Base-by-base conservation (phyloP, 768 basidiomycete genomes). In the Pleurotus citrinopileatus region DNA sequence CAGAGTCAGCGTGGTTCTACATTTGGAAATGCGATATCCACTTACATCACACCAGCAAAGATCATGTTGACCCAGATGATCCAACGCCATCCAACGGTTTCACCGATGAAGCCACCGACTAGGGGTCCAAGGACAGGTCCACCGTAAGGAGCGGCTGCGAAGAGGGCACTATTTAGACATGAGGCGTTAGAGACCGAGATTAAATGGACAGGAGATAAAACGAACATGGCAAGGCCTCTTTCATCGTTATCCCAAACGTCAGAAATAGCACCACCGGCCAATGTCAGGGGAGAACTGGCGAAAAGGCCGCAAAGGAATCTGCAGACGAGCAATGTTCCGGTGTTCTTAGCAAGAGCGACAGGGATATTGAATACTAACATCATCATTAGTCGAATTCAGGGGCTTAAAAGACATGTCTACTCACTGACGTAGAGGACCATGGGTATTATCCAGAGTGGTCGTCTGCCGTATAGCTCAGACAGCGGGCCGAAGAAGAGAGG, bases 31-130 rank as follows among this genome's bases (percentile, higher is more conserved):
- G 32, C 8, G 57, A 28, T n/a, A 13, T 59, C 23, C 28, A 64
- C 45, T 32, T 57, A 62, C 52, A 73, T 65, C 28, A 68, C 64
- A 12, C 64, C 68, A 1, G 73, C 69, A 57, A 75, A 72, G 57
- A 75, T 71, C 63, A 74, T 68, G 62, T 71, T 73, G 59, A 67
- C 68, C 69, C 70, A 71, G 45, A 69, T 56, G 23, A 71, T 67
- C 69, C 69, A 70, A 4, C 67, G 64, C 70, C 69, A 70, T 15
- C 74, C 75, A 26, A 72, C 56, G 32, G 61, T 67, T 53, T 74
- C 72, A 6, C 74, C 70, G 53, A 76, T 73, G 48, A 73, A 73
- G 10, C 76, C 76, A 51, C 77, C 79, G n/a, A 78, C 70, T 50
- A 81, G 73, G 3, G 79, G 79, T 5, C 77, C 78, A 13, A 76